Evolutionary conservation across 805 yeast species (phyloP).

Genomic region (Barnettozyma sucrosica): DNA sequence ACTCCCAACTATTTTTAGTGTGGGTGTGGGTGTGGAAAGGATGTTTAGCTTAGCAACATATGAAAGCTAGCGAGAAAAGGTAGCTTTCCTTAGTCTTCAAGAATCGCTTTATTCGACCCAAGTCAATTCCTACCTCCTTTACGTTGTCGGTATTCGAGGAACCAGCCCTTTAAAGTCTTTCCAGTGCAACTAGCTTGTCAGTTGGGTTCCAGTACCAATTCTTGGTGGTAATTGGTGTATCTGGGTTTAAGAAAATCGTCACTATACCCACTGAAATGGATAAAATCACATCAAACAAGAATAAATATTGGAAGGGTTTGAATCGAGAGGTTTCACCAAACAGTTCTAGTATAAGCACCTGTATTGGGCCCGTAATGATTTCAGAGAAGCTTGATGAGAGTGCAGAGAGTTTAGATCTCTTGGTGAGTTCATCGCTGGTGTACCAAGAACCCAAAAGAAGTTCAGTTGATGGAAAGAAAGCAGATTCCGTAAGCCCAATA

Average conservation of each 20-base stretch:
- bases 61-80: slow-evolving; percentile 32
- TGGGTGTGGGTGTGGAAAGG: too few species aligned
- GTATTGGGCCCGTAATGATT: slow-evolving; percentile 33
- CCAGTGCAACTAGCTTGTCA: slow-evolving; percentile 35
- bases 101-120: slow-evolving; percentile 32
- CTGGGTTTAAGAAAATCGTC: slow-evolving; percentile 37
- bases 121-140: slow-evolving; percentile 31
- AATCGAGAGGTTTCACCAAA: slow-evolving; percentile 15
- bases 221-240: slow-evolving; percentile 37
- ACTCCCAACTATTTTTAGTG: too few species aligned
- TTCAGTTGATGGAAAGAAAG: slow-evolving; percentile 43
- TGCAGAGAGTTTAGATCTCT: slow-evolving; percentile 29
- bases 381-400: slow-evolving; percentile 29
- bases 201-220: slow-evolving; percentile 29
- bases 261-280: slow-evolving; percentile 37
- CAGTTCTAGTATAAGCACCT: slow-evolving; percentile 26
- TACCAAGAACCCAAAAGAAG: slow-evolving; percentile 35
- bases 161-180: slow-evolving; percentile 34
- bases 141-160: slow-evolving; percentile 31
- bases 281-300: slow-evolving; percentile 37
- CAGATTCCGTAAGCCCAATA: slow-evolving; percentile 39
- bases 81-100: slow-evolving; percentile 41
- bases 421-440: slow-evolving; percentile 28
- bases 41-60: too few species aligned
- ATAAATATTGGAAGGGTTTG: slow-evolving; percentile 37